These are phyloP conservation scores for Aspergillus homomorphus DNA, from an alignment of 495 filamentous ascomycete species.

Conservation along the genomic window DNA sequence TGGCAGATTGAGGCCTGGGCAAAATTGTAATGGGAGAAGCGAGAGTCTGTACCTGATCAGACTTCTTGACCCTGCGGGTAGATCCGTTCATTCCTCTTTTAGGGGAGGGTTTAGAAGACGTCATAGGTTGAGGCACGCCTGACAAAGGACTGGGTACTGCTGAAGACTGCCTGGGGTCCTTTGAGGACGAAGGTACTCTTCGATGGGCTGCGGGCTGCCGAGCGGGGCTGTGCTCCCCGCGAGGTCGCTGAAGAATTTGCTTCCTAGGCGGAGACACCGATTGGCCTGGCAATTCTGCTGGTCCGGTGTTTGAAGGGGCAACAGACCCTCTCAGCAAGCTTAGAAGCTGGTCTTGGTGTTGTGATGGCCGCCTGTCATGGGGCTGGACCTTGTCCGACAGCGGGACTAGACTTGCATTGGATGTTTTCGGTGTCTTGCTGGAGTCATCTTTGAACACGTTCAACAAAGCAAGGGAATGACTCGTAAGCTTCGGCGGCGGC, in stretches of 20 bases:
- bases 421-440: slow-evolving; percentile 30
- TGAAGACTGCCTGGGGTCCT: slow-evolving; percentile 33
- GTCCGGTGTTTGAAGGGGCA: slow-evolving; percentile 18
- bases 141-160: slow-evolving; percentile 49
- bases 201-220: slow-evolving; percentile 7
- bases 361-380: slow-evolving; percentile 29
- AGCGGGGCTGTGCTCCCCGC: slow-evolving; percentile 18
- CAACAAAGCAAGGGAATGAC: slow-evolving; percentile 60
- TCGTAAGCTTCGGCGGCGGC: slow-evolving; percentile 59
- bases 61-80: slow-evolving; percentile 22
- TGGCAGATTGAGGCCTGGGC: slow-evolving; percentile 37
- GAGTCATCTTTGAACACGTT: slow-evolving; percentile 58
- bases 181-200: not conserved
- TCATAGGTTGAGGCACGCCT: slow-evolving; percentile 50
- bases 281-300: slow-evolving; percentile 35
- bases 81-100: slow-evolving; percentile 24
- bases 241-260: slow-evolving; percentile 40
- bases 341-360: slow-evolving; percentile 42
- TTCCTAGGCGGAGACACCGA: slow-evolving; percentile 26
- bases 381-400: slow-evolving; percentile 19
- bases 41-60: slow-evolving; percentile 22
- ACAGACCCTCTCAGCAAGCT: slow-evolving; percentile 34
- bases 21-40: slow-evolving; percentile 46
- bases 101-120: slow-evolving; percentile 24
- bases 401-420: slow-evolving; percentile 30